phyloP scores from a whole-genome alignment of 495 filamentous ascomycete species.

The Podospora pseudoanserina region DNA sequence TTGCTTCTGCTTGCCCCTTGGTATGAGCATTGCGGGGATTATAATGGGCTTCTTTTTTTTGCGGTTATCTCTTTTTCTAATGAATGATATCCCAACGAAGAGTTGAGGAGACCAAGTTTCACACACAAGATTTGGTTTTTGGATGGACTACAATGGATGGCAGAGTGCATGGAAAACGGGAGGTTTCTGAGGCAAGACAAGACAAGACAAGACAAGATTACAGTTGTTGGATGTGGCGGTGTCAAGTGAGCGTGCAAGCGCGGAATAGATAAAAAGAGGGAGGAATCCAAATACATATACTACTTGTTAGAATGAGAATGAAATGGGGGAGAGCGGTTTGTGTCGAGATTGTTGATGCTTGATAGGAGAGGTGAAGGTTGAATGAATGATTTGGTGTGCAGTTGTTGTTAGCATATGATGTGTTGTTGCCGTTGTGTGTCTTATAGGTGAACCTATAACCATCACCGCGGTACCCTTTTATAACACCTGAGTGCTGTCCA shows the following conservation, averaged over 20 bases:
- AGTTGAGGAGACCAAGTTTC: neutral
- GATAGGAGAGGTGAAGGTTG: neutral
- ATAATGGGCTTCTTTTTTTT: neutral
- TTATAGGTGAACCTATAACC: no score
- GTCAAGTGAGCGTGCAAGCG: neutral
- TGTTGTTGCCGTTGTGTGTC: no score
- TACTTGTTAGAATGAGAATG: neutral
- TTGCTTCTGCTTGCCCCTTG: neutral
- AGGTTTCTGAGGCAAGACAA: neutral
- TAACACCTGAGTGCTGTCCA: no score
- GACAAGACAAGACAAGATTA: neutral
- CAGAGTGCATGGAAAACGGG: neutral
- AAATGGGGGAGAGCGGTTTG: neutral
- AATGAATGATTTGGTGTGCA: no score
- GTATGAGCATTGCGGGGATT: neutral
- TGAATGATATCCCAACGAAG: neutral
- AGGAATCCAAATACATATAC: neutral
- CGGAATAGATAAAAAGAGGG: neutral
- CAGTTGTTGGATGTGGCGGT: neutral
- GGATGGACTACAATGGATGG: neutral
- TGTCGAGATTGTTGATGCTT: neutral
- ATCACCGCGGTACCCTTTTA: no score
- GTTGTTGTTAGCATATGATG: no score
- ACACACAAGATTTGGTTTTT: neutral
- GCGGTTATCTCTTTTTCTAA: conserved; percentile 2